A percentile compares a stretch with the other conserved stretches of the same genome.
These are phyloP conservation scores for Tylopilus cervinicoccineus DNA, from an alignment of 768 basidiomycete genomes.

Conservation along the genomic window DNA sequence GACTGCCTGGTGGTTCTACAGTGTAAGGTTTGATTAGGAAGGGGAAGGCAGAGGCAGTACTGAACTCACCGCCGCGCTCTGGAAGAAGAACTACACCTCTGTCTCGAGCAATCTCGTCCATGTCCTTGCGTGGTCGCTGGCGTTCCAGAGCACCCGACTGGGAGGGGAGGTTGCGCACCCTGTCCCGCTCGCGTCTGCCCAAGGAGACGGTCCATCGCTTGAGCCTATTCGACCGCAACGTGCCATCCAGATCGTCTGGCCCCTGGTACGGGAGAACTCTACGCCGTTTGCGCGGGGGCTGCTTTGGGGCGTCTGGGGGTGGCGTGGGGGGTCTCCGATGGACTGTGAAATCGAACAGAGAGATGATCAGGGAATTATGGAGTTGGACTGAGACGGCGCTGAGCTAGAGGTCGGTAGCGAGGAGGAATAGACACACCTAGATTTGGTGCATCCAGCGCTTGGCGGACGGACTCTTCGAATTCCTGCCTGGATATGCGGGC, in stretches of 20 bases:
- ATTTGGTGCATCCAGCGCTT: constrained; percentile 54
- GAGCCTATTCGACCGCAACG: constrained; percentile 58
- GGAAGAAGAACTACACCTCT: constrained; percentile 59
- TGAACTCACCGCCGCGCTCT: constrained; percentile 58
- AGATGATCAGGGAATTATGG: constrained; percentile 82
- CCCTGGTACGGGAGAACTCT: constrained; percentile 69
- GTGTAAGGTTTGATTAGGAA: neutral
- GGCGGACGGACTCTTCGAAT: constrained; percentile 68
- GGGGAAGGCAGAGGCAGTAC: neutral
- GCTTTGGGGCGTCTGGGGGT: constrained; percentile 57
- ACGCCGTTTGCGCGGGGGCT: constrained; percentile 65
- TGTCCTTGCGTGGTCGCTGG: constrained; percentile 42
- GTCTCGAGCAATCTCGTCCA: constrained; percentile 69
- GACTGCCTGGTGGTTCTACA: constrained; percentile 66
- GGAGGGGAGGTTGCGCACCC: constrained; percentile 50
- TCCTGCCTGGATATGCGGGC: constrained; percentile 68
- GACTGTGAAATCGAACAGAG: constrained; percentile 74
- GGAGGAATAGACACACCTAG: constrained; percentile 35
- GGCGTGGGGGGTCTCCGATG: constrained; percentile 67
- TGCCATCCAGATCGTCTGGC: constrained; percentile 50
- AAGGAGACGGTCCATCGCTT: constrained; percentile 73
- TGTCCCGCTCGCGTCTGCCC: constrained; percentile 72
- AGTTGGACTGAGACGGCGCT: constrained; percentile 54
- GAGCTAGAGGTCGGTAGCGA: neutral
- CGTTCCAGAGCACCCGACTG: constrained; percentile 44